Base-by-base conservation (phyloP, 2,329 filamentous ascomycete genomes). In the Dactylonectria macrodidyma region DNA sequence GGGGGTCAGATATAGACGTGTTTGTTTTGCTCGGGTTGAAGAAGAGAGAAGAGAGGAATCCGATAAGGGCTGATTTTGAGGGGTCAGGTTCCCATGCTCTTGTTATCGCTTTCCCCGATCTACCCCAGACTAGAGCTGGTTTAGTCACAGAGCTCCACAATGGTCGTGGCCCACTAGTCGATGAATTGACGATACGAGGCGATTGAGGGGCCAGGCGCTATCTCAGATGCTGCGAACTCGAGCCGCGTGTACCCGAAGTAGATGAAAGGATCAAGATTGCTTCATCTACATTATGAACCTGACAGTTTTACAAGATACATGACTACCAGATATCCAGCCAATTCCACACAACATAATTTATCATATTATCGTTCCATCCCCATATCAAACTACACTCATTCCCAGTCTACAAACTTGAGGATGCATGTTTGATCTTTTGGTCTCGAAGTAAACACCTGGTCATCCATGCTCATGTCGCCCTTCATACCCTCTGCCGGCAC, bases 381-480 rank as follows among this genome's bases (percentile, higher is more conserved):
- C 8, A 14, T 8, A 5, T 8, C n/a, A 14, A 14, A 10, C 8
- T n/a, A 14, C 41, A n/a, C n/a, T 26, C 38, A 68, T 10, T 62
- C 59, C 66, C 71, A 68, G 22, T 55, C 54, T 0, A n/a, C 50
- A n/a, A 72, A 72, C 51, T 61, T 69, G 10, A 72, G 26, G 4
- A 59, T 48, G 1, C 70, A 72, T 6, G 55, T 62, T 38, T 71
- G 70, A 24, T 64, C 70, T 12, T 73, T 72, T 7, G 71, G 71
- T 6, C 71, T 54, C 8, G 70, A 59, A 3, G 71, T 73, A 5
- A 73, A 68, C 5, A 73, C 58, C 36, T 73, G 71, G 16, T 73
- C 70, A 38, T 72, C 70, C 64, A 73, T 66, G 5, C 46, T 54
- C 71, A 73, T 73, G 1, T 66, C 56, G 2, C 52, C 63, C 14